phyloP scores from a whole-genome alignment of 2,329 filamentous ascomycete genomes.

The Fusarium transvaalense region DNA sequence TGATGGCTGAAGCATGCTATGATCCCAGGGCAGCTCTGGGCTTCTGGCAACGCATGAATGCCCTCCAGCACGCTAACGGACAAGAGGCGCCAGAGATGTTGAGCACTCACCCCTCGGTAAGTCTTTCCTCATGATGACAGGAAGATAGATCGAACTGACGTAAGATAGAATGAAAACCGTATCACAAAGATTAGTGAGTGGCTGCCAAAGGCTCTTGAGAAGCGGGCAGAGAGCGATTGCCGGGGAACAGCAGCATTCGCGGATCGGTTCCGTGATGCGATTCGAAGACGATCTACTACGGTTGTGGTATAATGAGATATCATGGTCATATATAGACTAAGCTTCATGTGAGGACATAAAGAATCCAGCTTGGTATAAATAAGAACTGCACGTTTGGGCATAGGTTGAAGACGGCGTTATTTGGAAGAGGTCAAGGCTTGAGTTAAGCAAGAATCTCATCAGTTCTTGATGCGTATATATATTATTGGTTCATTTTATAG shows the following conservation, averaged over 20 bases:
- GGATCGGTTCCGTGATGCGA: constrained; percentile 63
- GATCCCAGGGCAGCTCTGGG: constrained; percentile 74
- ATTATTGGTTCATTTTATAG: not conserved
- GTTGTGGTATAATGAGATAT: constrained; percentile 29
- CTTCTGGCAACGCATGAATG: constrained; percentile 77
- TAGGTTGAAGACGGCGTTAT: not conserved
- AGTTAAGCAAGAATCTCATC: not conserved
- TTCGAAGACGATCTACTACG: constrained; percentile 53
- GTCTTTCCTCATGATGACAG: constrained; percentile 45
- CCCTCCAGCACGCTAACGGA: constrained; percentile 53
- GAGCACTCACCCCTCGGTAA: constrained; percentile 80
- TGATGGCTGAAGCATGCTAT: constrained; percentile 86
- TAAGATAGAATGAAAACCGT: constrained; percentile 67
- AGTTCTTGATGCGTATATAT: not conserved
- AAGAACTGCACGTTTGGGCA: not conserved
- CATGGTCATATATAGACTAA: not conserved
- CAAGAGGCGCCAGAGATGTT: constrained; percentile 76
- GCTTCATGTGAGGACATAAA: not conserved
- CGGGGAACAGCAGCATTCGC: constrained; percentile 65
- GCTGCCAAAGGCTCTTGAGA: constrained; percentile 69
- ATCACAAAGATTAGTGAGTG: constrained; percentile 75
- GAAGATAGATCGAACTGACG: not conserved
- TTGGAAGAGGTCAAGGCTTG: not conserved
- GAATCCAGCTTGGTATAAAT: not conserved
- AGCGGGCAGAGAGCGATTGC: constrained; percentile 67